These are phyloP conservation scores for Suhomyces prunicola DNA, from an alignment of 805 yeast genomes.

Conservation along the genomic window DNA sequence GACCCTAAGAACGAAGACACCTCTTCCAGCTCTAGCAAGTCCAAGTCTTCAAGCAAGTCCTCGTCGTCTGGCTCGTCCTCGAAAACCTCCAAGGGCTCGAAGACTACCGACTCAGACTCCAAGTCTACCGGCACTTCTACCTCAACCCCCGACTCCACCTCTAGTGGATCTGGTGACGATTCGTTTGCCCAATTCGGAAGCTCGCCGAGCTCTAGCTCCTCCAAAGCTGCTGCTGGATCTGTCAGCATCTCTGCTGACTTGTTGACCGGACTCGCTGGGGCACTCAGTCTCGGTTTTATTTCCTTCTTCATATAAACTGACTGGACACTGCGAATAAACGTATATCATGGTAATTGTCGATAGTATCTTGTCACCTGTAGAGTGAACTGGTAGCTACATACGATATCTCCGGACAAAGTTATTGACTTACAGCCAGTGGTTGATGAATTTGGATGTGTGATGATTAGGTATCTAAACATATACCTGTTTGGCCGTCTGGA, in stretches of 20 bases:
- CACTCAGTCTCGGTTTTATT: constrained; percentile 19
- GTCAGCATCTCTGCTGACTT: background rate
- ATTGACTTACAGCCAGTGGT: too few species aligned
- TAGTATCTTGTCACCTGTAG: too few species aligned
- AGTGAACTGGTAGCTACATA: too few species aligned
- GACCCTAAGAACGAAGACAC: constrained; percentile 42
- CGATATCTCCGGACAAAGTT: too few species aligned
- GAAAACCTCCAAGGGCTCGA: constrained; percentile 2
- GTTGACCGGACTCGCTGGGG: constrained; percentile 9
- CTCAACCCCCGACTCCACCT: background rate
- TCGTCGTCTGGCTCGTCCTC: constrained; percentile 12
- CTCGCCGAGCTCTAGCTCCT: background rate
- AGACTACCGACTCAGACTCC: background rate
- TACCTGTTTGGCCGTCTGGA: too few species aligned
- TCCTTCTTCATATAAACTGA: constrained; percentile 11
- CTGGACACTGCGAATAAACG: background rate
- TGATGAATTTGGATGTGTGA: too few species aligned
- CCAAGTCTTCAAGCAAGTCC: constrained; percentile 10
- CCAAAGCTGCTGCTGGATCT: background rate
- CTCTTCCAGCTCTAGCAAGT: constrained; percentile 1
- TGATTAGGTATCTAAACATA: too few species aligned
- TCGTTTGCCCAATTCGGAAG: constrained; percentile 11
- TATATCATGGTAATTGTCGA: too few species aligned
- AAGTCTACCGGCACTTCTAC: constrained; percentile 1
- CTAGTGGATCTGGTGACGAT: constrained; percentile 8